phyloP scores from a whole-genome alignment of 2,329 filamentous ascomycete species.

The Hansfordia pulvinata region DNA sequence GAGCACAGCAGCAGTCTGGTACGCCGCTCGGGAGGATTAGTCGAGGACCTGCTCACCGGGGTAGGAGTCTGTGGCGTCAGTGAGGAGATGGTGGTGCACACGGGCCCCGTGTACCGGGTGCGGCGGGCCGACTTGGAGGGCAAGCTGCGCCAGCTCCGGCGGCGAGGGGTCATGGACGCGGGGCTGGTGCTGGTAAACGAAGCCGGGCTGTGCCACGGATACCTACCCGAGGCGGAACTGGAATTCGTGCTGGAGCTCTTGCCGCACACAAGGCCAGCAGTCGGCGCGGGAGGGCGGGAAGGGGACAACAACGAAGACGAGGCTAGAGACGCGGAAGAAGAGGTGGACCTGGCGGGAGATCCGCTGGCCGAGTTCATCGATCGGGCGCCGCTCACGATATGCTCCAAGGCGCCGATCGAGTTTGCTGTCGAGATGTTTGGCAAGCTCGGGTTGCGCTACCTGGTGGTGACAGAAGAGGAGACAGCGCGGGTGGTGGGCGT shows the following conservation, averaged over 20 bases:
- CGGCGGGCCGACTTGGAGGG: slow-evolving; percentile 72
- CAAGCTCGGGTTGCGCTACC: slow-evolving; percentile 80
- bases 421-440: slow-evolving; percentile 91
- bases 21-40: no score
- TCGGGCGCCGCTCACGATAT: slow-evolving; percentile 87
- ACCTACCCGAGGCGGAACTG: slow-evolving; percentile 75
- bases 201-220: slow-evolving; percentile 73
- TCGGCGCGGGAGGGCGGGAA: no score
- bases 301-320: no score
- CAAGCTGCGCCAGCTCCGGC: slow-evolving; percentile 73
- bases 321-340: no score
- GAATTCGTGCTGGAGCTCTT: no score
- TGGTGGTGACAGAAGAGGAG: slow-evolving; percentile 83
- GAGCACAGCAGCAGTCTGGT: no score
- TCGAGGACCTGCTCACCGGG: no score
- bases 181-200: slow-evolving; percentile 53
- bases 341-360: no score
- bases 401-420: slow-evolving; percentile 61
- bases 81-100: no score
- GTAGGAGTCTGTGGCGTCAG: slow-evolving; percentile 70
- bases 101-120: slow-evolving; percentile 79
- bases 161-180: slow-evolving; percentile 46
- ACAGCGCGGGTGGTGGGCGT: no score
- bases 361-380: no score
- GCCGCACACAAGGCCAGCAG: no score